Conservation (phyloP, 805 yeast species). For the Limtongia smithiae region DNA sequence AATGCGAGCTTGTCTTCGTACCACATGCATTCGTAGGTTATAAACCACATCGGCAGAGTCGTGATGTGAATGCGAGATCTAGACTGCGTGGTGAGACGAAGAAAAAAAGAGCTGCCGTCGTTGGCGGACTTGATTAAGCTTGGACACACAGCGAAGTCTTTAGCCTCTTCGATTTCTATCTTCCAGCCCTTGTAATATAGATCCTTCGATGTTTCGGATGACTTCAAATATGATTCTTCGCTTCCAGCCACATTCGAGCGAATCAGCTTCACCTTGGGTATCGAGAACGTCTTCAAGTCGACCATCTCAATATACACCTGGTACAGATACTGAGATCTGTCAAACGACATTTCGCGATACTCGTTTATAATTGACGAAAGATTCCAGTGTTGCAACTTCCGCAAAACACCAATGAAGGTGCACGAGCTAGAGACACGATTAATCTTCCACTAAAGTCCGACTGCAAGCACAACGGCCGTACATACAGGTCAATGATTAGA, state of each 20-base stretch:
- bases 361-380: conserved; percentile 80
- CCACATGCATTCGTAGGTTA: conserved; percentile 26
- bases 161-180: conserved; percentile 7
- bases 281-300: conserved; percentile 38
- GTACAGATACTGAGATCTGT: conserved; percentile 69
- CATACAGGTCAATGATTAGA: conserved; percentile 65
- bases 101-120: not conserved
- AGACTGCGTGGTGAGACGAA: not conserved
- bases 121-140: not conserved
- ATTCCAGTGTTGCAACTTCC: conserved; percentile 86
- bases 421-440: conserved; percentile 43
- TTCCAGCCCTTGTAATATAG: conserved; percentile 32
- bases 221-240: conserved; percentile 42
- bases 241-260: conserved; percentile 51
- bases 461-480: no score
- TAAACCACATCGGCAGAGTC: conserved; percentile 22
- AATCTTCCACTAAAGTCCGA: no score
- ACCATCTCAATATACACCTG: conserved; percentile 79
- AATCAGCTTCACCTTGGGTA: conserved; percentile 42
- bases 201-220: conserved; percentile 37
- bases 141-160: not conserved
- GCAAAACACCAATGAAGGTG: conserved; percentile 71
- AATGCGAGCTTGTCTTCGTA: conserved; percentile 15
- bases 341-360: conserved; percentile 72
- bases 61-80: not conserved